A percentile compares a stretch with the other conserved stretches of the same genome.
Evolutionary conservation across 2,329 filamentous ascomycete genomes (phyloP).

Genomic region (Pseudogymnoascus sp.): DNA sequence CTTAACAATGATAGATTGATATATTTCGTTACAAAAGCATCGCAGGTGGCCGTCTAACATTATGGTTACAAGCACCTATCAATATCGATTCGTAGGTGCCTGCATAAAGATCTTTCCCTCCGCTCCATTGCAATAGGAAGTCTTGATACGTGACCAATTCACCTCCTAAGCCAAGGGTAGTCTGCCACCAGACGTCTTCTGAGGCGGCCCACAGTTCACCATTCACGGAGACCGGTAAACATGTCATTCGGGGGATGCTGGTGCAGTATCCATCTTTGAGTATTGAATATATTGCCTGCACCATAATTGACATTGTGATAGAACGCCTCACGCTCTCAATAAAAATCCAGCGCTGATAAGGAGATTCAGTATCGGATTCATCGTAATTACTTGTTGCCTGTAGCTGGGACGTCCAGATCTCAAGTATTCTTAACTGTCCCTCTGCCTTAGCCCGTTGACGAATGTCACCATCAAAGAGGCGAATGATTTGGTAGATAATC

Average conservation of each 20-base stretch:
- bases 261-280: conserved; percentile 16
- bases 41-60: not conserved
- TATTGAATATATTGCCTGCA: conserved; percentile 15
- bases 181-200: not conserved
- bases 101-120: not conserved
- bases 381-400: conserved; percentile 11
- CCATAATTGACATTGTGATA: conserved; percentile 17
- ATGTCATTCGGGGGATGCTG: conserved; percentile 11
- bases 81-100: not conserved
- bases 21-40: not conserved
- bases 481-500: conserved; percentile 25
- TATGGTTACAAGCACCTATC: not conserved
- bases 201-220: conserved; percentile 12
- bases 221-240: conserved; percentile 14
- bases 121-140: conserved; percentile 12
- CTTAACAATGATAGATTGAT: not conserved
- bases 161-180: not conserved
- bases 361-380: not conserved
- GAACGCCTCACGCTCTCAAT: conserved; percentile 28
- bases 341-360: conserved; percentile 26
- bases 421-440: conserved; percentile 19
- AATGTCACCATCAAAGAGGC: conserved; percentile 24
- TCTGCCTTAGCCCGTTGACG: conserved; percentile 22
- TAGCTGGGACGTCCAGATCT: conserved; percentile 22
- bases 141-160: conserved; percentile 12